Percentiles rank a stretch among this genome's conserved stretches.
These are phyloP conservation scores for Paraglomus brasilianum DNA, from an alignment of 192 early-diverging fungal species.

Conservation along the genomic window DNA sequence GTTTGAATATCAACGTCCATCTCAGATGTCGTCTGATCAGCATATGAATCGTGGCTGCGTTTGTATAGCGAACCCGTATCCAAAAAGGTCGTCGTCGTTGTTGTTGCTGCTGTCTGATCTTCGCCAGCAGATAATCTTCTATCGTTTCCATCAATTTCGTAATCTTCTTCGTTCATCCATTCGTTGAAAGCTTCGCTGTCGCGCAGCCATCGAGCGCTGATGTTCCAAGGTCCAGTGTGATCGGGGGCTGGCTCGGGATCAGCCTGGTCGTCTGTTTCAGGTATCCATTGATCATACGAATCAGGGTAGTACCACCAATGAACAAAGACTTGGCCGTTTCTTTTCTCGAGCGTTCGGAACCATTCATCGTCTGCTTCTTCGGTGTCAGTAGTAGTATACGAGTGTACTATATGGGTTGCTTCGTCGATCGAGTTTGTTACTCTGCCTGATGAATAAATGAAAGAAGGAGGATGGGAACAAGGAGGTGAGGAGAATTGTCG, in stretches of 20 bases:
- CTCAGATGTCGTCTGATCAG: slow-evolving; percentile 37
- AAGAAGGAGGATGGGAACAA: neutral
- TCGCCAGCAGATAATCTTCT: slow-evolving; percentile 25
- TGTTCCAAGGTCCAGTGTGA: slow-evolving; percentile 68
- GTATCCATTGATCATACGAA: slow-evolving; percentile 74
- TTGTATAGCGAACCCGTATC: slow-evolving; percentile 16
- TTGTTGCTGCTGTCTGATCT: slow-evolving; percentile 43
- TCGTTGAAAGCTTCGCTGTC: slow-evolving; percentile 76
- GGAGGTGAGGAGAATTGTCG: neutral
- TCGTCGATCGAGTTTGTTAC: slow-evolving; percentile 27
- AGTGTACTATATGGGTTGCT: slow-evolving; percentile 55
- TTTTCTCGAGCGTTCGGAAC: slow-evolving; percentile 61
- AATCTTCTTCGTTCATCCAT: slow-evolving; percentile 88
- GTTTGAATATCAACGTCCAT: slow-evolving; percentile 35
- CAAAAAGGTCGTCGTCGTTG: too few species aligned
- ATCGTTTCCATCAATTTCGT: slow-evolving; percentile 48
- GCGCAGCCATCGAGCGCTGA: slow-evolving; percentile 69
- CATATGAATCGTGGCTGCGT: slow-evolving; percentile 31
- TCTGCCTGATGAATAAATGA: slow-evolving; percentile 35
- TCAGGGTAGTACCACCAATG: slow-evolving; percentile 85
- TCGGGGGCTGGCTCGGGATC: slow-evolving; percentile 61
- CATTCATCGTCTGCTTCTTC: slow-evolving; percentile 56
- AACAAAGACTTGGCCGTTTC: slow-evolving; percentile 58
- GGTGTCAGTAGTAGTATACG: slow-evolving; percentile 39
- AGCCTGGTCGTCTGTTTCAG: slow-evolving; percentile 58